Percentiles rank a stretch among this genome's conserved stretches.
Evolutionary conservation across 2,329 filamentous ascomycete genomes (phyloP).

Genomic region (Aureobasidium melanogenum): DNA sequence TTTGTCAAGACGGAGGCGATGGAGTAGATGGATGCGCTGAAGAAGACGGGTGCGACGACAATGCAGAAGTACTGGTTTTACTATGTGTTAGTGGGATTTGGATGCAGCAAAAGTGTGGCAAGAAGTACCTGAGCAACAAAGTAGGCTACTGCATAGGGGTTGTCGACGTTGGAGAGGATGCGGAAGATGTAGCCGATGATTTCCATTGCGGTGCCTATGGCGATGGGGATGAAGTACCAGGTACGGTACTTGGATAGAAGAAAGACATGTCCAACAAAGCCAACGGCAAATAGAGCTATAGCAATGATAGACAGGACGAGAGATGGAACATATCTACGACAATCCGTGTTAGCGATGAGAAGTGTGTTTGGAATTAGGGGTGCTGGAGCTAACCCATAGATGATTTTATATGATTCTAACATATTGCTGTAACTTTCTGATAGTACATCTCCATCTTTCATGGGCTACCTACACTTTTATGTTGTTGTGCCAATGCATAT

Average conservation of each 20-base stretch:
- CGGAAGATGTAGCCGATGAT: constrained; percentile 44
- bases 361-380: background rate
- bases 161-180: constrained; percentile 38
- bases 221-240: constrained; percentile 41
- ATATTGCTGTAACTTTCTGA: background rate
- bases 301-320: background rate
- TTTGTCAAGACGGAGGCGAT: constrained; percentile 43
- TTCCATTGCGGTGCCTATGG: constrained; percentile 40
- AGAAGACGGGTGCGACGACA: constrained; percentile 50
- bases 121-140: constrained; percentile 40
- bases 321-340: background rate
- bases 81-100: background rate
- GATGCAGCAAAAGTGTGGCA: no score
- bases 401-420: background rate
- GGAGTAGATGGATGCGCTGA: constrained; percentile 49
- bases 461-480: background rate
- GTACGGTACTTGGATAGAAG: constrained; percentile 29
- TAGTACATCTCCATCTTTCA: background rate
- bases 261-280: constrained; percentile 24
- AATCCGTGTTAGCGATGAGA: background rate
- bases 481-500: background rate
- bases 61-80: constrained; percentile 48
- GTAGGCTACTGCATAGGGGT: constrained; percentile 47
- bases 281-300: background rate
- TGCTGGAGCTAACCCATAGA: background rate